Conservation (phyloP, 2,329 filamentous ascomycete genomes). For the Helminthosporium solani region DNA sequence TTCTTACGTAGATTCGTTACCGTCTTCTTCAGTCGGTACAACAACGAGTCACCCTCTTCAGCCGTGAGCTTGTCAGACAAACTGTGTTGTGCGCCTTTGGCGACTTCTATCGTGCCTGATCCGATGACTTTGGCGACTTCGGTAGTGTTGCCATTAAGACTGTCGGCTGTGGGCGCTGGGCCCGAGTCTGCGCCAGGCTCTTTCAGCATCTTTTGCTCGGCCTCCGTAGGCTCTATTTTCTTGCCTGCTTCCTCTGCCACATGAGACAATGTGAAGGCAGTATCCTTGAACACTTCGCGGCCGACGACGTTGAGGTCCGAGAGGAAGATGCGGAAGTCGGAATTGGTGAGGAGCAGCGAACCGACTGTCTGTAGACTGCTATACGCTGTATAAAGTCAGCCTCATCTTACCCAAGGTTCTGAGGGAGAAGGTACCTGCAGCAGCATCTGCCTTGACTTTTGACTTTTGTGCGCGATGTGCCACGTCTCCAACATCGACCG, state of each 20-base stretch:
- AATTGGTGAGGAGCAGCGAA: conserved; percentile 82
- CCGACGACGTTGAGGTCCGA: conserved; percentile 76
- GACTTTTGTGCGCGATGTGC: conserved; percentile 60
- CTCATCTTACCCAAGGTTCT: background rate
- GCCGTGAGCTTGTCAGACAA: conserved; percentile 71
- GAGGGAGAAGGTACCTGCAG: conserved; percentile 56
- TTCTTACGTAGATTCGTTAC: conserved; percentile 73
- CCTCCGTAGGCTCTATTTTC: conserved; percentile 66
- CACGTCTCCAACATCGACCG: conserved; percentile 66
- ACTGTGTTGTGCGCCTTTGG: conserved; percentile 65
- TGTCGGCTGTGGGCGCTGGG: conserved; percentile 57
- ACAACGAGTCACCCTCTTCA: conserved; percentile 69
- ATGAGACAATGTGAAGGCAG: conserved; percentile 74
- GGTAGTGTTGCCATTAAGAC: conserved; percentile 56
- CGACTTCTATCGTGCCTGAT: conserved; percentile 49
- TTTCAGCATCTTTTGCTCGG: conserved; percentile 59
- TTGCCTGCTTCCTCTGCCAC: conserved; percentile 74
- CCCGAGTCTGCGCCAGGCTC: conserved; percentile 53
- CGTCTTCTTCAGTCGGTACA: conserved; percentile 74
- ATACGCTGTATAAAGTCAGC: conserved; percentile 58
- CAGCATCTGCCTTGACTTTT: conserved; percentile 68
- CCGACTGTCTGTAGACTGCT: conserved; percentile 80
- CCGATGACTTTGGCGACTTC: conserved; percentile 50
- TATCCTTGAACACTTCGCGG: conserved; percentile 82
- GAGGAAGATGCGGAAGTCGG: conserved; percentile 84